Percentiles rank a stretch among this genome's conserved stretches.
Conservation (phyloP, 2,329 filamentous ascomycete species). For the Penicillium oxalicum region DNA sequence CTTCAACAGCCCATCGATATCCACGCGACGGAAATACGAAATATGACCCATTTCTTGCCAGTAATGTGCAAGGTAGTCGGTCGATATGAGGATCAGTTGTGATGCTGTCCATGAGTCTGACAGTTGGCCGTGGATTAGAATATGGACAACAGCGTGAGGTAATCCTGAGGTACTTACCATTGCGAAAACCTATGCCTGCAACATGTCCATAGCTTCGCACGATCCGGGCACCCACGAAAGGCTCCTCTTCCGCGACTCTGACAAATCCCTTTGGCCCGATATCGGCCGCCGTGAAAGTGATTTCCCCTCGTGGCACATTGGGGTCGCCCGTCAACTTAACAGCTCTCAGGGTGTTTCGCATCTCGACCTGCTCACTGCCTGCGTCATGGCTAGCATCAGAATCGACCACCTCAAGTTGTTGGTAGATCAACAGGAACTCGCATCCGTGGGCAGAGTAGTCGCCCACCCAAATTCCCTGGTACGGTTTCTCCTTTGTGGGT, state of each 20-base stretch:
- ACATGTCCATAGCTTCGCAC: constrained; percentile 73
- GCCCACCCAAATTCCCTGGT: constrained; percentile 85
- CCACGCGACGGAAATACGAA: constrained; percentile 40
- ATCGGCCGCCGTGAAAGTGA: constrained; percentile 73
- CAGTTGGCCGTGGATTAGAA: constrained; percentile 1
- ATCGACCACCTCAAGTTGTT: constrained; percentile 44
- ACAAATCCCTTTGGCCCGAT: constrained; percentile 62
- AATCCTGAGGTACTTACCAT: constrained; percentile 52
- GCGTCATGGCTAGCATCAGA: constrained; percentile 14
- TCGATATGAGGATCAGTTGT: constrained; percentile 71
- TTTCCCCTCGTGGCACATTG: constrained; percentile 81
- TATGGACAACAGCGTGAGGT: too few relatives aligned
- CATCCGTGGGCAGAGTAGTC: constrained; percentile 85
- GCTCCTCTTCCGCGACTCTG: constrained; percentile 56
- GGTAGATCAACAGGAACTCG: constrained; percentile 78
- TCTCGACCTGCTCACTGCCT: constrained; percentile 34
- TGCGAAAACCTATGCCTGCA: constrained; percentile 63
- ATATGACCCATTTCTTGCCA: constrained; percentile 58
- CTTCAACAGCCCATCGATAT: constrained; percentile 37
- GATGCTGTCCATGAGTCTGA: constrained; percentile 57
- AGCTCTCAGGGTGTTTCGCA: constrained; percentile 67
- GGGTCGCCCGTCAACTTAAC: constrained; percentile 90
- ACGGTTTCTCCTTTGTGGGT: constrained; percentile 72
- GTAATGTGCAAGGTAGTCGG: constrained; percentile 72
- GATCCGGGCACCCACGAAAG: constrained; percentile 67